Evolutionary conservation across 495 filamentous ascomycete species (phyloP).

Genomic region (Cercophora scortea): DNA sequence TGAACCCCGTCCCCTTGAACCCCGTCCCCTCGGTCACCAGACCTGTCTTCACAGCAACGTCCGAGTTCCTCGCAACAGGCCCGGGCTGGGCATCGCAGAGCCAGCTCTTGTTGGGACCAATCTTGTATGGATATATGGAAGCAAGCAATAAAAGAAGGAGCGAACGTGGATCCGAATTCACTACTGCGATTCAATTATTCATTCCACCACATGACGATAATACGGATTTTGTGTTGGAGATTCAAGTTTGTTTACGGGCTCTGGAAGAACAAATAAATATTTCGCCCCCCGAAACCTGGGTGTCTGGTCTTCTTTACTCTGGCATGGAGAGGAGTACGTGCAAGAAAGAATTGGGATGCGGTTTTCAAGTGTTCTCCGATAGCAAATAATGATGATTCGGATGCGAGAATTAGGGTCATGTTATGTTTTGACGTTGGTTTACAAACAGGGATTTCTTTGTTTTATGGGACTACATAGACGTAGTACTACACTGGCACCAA

Average conservation of each 20-base stretch:
- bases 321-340: background rate
- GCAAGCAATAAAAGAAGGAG: too few species aligned
- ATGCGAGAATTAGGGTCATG: background rate
- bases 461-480: too few species aligned
- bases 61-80: too few species aligned
- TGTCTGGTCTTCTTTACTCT: background rate
- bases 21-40: too few species aligned
- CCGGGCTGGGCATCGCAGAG: too few species aligned
- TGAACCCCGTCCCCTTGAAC: too few species aligned
- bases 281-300: background rate
- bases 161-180: background rate
- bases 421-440: background rate
- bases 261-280: background rate
- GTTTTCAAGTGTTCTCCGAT: background rate
- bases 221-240: too few species aligned
- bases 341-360: background rate
- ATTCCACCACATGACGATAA: background rate
- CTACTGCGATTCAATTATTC: background rate
- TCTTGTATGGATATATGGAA: too few species aligned
- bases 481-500: background rate
- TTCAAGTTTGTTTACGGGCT: background rate
- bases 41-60: too few species aligned
- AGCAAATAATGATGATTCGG: background rate
- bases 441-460: background rate
- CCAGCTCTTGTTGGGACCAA: too few species aligned